Conservation (phyloP, 1,284 basidiomycete species). For the Marasmius tenuissimus region DNA sequence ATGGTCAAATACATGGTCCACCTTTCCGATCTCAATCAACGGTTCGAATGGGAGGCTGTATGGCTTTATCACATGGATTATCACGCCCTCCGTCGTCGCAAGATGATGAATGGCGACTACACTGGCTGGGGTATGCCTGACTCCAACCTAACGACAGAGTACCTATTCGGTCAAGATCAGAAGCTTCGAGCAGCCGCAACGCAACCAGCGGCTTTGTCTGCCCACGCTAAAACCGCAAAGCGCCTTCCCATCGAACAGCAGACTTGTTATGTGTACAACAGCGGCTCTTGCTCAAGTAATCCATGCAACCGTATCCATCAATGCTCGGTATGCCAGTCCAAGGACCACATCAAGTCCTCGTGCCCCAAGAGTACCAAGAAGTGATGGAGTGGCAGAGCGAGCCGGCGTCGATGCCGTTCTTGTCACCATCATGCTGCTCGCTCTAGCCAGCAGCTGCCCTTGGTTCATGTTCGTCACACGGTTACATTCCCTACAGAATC, state of each 20-base stretch:
- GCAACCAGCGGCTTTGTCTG: neutral
- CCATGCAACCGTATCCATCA: neutral
- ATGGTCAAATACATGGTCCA: neutral
- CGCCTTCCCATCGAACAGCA: no score
- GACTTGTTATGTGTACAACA: no score
- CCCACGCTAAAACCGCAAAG: neutral
- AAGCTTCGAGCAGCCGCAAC: neutral
- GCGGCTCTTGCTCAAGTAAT: neutral
- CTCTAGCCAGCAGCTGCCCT: conserved; percentile 1
- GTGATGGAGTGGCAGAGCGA: neutral
- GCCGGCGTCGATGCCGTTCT: conserved; percentile 1
- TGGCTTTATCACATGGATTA: conserved; percentile 11
- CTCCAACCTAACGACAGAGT: neutral
- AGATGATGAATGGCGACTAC: conserved; percentile 11
- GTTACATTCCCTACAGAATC: neutral
- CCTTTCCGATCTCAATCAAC: neutral
- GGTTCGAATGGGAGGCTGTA: conserved; percentile 9
- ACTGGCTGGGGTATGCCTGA: conserved; percentile 4
- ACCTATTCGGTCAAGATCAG: neutral
- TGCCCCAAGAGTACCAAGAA: neutral
- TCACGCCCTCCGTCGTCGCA: conserved; percentile 2
- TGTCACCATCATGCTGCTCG: conserved; percentile 6
- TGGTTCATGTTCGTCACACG: neutral
- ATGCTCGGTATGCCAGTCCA: neutral
- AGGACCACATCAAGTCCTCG: neutral